These are phyloP conservation scores for Aspergillus thermomutatus DNA, from an alignment of 2,329 filamentous ascomycete genomes.

Conservation along the genomic window DNA sequence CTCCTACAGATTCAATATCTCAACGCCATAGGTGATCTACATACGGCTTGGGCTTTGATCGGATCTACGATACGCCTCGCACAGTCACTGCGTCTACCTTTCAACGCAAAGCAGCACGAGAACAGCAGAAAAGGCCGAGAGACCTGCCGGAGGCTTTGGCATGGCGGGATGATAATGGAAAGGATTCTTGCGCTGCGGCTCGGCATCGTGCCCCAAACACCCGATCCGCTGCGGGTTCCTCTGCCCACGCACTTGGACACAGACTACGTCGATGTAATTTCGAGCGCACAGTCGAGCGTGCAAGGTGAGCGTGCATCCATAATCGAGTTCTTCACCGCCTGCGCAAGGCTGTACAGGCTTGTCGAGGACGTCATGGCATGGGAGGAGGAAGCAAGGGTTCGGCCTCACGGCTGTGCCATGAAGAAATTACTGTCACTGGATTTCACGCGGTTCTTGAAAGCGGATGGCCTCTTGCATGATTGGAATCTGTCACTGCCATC, in stretches of 20 bases:
- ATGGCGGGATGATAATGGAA: conserved; percentile 23
- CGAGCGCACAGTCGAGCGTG: conserved; percentile 2
- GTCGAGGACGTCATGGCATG: conserved; percentile 20
- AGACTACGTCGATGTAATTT: conserved; percentile 23
- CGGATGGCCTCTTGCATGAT: conserved; percentile 18
- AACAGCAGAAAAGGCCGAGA: conserved; percentile 14
- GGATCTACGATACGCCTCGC: conserved; percentile 19
- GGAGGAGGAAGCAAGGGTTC: conserved; percentile 18
- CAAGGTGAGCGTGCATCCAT: conserved; percentile 19
- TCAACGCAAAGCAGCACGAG: conserved; percentile 13
- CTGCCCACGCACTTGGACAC: conserved; percentile 22
- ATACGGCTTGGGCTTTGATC: conserved; percentile 20
- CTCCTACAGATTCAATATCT: conserved; percentile 23
- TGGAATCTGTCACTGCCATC: conserved; percentile 22
- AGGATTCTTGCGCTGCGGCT: conserved; percentile 21
- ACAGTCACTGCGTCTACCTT: conserved; percentile 18
- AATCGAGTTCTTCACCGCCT: conserved; percentile 22
- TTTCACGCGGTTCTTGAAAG: conserved; percentile 12
- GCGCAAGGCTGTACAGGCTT: conserved; percentile 18
- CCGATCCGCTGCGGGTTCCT: conserved; percentile 15
- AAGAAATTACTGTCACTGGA: conserved; percentile 22
- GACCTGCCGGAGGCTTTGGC: conserved; percentile 23
- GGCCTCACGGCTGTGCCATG: conserved; percentile 9
- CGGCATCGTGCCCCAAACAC: conserved; percentile 15
- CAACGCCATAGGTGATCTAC: conserved; percentile 17